Conservation (phyloP, 805 yeast genomes). For the Saturnispora ahearnii region DNA sequence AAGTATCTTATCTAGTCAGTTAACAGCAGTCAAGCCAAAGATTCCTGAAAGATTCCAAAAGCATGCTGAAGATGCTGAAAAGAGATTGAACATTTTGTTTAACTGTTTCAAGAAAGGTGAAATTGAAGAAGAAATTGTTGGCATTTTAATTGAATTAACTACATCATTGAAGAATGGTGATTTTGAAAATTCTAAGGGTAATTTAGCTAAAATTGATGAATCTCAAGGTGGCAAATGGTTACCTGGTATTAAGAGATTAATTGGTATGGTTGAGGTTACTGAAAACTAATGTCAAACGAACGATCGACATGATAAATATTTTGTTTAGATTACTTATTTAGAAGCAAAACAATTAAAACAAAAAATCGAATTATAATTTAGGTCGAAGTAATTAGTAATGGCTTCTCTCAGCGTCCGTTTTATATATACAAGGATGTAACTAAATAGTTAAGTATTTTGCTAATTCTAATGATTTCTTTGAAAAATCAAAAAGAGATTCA, state of each 20-base stretch:
- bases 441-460: neutral
- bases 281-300: constrained; percentile 1
- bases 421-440: neutral
- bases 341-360: neutral
- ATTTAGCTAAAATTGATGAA: constrained; percentile 54
- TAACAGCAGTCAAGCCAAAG: constrained; percentile 57
- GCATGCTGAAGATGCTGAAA: constrained; percentile 74
- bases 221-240: constrained; percentile 87
- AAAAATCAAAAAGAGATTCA: neutral
- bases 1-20: constrained; percentile 43
- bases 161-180: constrained; percentile 44
- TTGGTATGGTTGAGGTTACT: constrained; percentile 55
- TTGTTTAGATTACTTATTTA: neutral
- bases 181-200: constrained; percentile 49
- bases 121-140: constrained; percentile 46
- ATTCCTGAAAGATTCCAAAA: constrained; percentile 66
- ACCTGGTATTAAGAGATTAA: constrained; percentile 80
- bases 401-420: neutral
- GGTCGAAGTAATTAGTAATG: neutral
- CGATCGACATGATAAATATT: neutral
- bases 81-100: constrained; percentile 66
- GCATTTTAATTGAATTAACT: constrained; percentile 43
- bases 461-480: constrained; percentile 2
- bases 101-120: constrained; percentile 72
- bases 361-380: neutral